Conservation (phyloP, 176 grass and related monocot genomes). For the Musa itinerans region DNA sequence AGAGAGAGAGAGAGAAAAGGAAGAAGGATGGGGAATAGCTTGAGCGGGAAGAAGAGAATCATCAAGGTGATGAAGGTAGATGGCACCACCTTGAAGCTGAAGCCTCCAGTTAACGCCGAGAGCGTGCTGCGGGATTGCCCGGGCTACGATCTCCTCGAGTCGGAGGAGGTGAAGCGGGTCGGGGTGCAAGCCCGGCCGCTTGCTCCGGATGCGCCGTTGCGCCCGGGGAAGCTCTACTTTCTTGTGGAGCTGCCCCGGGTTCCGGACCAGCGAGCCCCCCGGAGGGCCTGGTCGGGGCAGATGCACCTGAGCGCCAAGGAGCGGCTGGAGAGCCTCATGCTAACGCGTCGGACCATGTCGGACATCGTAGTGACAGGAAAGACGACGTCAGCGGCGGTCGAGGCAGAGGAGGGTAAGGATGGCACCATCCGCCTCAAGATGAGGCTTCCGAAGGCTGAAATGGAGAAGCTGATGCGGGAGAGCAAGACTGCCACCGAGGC, state of each 20-base stretch:
- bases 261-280: conserved; percentile 18
- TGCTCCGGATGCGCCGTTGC: conserved; percentile 34
- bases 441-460: conserved; percentile 66
- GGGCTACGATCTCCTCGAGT: conserved; percentile 55
- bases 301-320: conserved; percentile 64
- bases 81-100: conserved; percentile 66
- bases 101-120: conserved; percentile 42
- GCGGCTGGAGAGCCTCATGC: conserved; percentile 83
- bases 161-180: conserved; percentile 57
- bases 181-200: conserved; percentile 57
- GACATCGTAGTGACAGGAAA: conserved; percentile 32
- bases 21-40: conserved; percentile 64
- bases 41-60: conserved; percentile 55
- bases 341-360: conserved; percentile 74
- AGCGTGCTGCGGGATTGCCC: conserved; percentile 58
- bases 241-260: conserved; percentile 53
- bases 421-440: conserved; percentile 47
- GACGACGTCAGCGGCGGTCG: conserved; percentile 2
- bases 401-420: background rate
- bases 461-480: conserved; percentile 60
- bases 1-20: background rate
- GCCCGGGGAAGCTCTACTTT: conserved; percentile 65
- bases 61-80: conserved; percentile 96
- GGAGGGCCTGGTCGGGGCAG: conserved; percentile 62
- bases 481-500: conserved; percentile 55